phyloP scores from a whole-genome alignment of 495 filamentous ascomycete species.

The Cercophora scortea region DNA sequence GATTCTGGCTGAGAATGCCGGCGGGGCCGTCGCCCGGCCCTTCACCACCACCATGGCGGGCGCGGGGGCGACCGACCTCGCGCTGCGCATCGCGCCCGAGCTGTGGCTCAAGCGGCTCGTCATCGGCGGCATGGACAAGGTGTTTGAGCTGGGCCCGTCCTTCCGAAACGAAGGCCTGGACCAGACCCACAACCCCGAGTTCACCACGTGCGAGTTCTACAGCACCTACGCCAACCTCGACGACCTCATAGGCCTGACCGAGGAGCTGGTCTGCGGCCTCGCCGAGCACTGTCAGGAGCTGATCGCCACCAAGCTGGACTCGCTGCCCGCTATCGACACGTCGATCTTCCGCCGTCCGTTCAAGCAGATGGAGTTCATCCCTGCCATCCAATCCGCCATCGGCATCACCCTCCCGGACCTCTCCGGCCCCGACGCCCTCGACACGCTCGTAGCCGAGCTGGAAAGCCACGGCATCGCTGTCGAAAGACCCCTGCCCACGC shows the following conservation, averaged over 20 bases:
- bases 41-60: constrained; percentile 71
- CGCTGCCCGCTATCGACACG: constrained; percentile 44
- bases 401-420: constrained; percentile 64
- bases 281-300: constrained; percentile 42
- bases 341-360: constrained; percentile 40
- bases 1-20: constrained; percentile 65
- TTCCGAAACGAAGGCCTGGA: constrained; percentile 97
- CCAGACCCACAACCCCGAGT: constrained; percentile 96
- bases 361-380: constrained; percentile 69
- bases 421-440: constrained; percentile 40
- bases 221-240: constrained; percentile 71
- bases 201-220: constrained; percentile 97
- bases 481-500: constrained; percentile 45
- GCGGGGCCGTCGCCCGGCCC: constrained; percentile 78
- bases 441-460: constrained; percentile 52
- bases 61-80: constrained; percentile 57
- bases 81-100: constrained; percentile 83
- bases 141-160: constrained; percentile 86
- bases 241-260: constrained; percentile 68
- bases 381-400: constrained; percentile 61
- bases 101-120: constrained; percentile 94
- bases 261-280: constrained; percentile 55
- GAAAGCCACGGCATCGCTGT: constrained; percentile 35
- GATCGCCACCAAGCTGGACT: constrained; percentile 37
- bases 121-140: constrained; percentile 83